phyloP scores from a whole-genome alignment of 805 yeast species.

The Clavispora asparagi region DNA sequence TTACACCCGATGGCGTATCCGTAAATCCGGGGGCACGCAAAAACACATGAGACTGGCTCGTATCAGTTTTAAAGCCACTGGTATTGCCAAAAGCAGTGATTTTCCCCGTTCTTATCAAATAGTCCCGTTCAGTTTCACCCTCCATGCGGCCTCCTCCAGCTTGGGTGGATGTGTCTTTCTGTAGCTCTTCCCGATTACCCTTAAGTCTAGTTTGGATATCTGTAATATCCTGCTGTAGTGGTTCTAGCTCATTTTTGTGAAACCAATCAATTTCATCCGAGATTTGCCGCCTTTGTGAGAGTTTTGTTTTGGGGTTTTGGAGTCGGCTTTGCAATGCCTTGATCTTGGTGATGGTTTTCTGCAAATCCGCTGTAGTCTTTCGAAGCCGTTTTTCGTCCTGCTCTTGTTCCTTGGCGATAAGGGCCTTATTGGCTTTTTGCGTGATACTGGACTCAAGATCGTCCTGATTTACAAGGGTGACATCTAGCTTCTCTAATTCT shows the following conservation, averaged over 20 bases:
- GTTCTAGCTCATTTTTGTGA: constrained; percentile 45
- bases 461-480: constrained; percentile 70
- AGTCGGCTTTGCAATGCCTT: constrained; percentile 44
- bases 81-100: constrained; percentile 87
- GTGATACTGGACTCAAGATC: constrained; percentile 74
- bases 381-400: constrained; percentile 71
- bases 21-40: constrained; percentile 49
- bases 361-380: constrained; percentile 50
- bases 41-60: constrained; percentile 34
- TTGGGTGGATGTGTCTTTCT: constrained; percentile 1
- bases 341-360: constrained; percentile 40
- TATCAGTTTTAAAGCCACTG: constrained; percentile 41
- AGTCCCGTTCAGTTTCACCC: constrained; percentile 79
- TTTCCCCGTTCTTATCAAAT: constrained; percentile 80
- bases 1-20: not conserved
- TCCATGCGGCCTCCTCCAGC: constrained; percentile 40
- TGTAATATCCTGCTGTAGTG: constrained; percentile 52
- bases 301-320: constrained; percentile 49
- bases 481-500: constrained; percentile 15
- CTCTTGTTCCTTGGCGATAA: constrained; percentile 60
- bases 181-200: constrained; percentile 19
- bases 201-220: constrained; percentile 44
- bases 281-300: constrained; percentile 57
- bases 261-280: constrained; percentile 51
- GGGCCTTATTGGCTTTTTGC: constrained; percentile 56